Conservation (phyloP, 2,329 filamentous ascomycete species). For the Sporothrix schenckii region DNA sequence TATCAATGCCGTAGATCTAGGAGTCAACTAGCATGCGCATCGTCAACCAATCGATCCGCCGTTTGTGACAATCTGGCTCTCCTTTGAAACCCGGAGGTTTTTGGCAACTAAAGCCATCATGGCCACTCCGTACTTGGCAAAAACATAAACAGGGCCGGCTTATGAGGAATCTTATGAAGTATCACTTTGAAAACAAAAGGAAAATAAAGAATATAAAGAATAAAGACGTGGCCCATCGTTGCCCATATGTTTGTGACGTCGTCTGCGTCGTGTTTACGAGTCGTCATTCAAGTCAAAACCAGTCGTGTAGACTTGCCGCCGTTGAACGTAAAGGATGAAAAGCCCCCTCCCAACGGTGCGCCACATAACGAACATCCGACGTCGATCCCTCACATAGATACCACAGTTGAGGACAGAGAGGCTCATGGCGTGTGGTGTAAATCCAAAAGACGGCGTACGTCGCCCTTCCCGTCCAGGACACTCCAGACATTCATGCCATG, state of each 20-base stretch:
- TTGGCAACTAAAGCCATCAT: background rate
- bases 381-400: conserved; percentile 20
- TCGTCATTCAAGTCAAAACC: too few species aligned
- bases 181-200: background rate
- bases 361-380: background rate
- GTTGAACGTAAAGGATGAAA: background rate
- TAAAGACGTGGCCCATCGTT: background rate
- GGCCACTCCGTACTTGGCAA: background rate
- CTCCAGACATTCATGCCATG: conserved; percentile 23
- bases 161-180: too few species aligned
- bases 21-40: too few species aligned
- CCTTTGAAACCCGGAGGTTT: conserved; percentile 9
- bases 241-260: conserved; percentile 23
- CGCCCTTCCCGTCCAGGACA: background rate
- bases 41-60: conserved; percentile 6
- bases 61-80: conserved; percentile 5
- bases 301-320: background rate
- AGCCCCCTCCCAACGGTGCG: conserved; percentile 2
- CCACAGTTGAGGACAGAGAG: background rate
- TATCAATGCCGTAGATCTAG: too few species aligned
- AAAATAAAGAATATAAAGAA: background rate
- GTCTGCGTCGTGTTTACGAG: background rate
- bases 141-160: too few species aligned
- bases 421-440: background rate
- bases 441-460: background rate